Base-by-base conservation (phyloP, 2,329 filamentous ascomycete genomes). In the Ceratocystis destructans region DNA sequence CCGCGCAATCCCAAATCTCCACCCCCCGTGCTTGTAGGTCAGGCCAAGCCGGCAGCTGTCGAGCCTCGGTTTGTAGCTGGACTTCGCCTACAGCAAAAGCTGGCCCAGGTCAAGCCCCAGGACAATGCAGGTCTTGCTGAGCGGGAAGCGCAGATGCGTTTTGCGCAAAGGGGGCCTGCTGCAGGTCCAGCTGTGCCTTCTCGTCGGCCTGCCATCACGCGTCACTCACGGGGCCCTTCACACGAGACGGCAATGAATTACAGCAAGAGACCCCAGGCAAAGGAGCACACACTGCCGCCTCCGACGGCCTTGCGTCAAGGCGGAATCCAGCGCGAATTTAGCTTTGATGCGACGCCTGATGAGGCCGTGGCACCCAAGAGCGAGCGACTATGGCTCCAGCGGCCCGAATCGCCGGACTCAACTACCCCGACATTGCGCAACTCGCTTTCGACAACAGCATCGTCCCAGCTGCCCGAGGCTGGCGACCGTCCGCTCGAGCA, bases 21-120 rank as follows among this genome's bases (percentile, higher is more conserved):
- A 1, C 10, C 53, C 2, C 61, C 64, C 15, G 20, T 64, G 28
- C 46, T 64, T 4, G 31, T 57, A 6, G 45, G 45, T 46, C 25
- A 31, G 22, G n/a, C 46, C 41, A 37, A 41, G 15, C 41, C 62
- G 15, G 22, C 45, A 2, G 20, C 41, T n/a, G 48, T 62, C 17
- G 62, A 64, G 53, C 64, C 64, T 17, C 65, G 62, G 61, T 68
- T 68, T 37, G 46, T 65, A 46, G 65, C 65, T 5, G 65, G 65
- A 2, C 61, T 66, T n/a, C 61, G 65, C 20, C 61, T 66, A 17
- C 65, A 66, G 37, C 65, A 66, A 25, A 57, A 66, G 31, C 28
- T 62, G 28, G 41, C 53, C 41, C 53, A 28, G 20, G 10, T 22
- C 20, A n/a, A 41, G 64, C 57, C 37, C 20, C 46, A 44, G 46